Base-by-base conservation (phyloP, 2,329 filamentous ascomycete species). In the Verticillium dahliae region DNA sequence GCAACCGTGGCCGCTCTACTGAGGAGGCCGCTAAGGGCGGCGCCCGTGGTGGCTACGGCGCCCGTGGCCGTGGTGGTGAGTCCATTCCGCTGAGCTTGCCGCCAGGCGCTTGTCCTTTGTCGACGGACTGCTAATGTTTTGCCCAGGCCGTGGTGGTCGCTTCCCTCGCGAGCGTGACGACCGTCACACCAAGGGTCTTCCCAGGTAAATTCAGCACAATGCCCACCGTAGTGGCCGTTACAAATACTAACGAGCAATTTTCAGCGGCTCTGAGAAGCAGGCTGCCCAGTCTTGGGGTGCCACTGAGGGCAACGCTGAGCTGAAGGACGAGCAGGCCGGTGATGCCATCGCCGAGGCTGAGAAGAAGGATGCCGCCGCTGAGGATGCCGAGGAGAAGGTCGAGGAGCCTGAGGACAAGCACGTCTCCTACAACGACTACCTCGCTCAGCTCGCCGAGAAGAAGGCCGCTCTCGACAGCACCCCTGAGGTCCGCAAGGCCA, bases 361-460 rank as follows among this genome's bases (percentile, higher is more conserved):
- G 74, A 85, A 91, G 80, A 92, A 90, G 80, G 90, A 92, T 65
- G 83, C 80, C 60, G 73, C 78, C 59, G 76, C 75, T 52, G 84
- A 82, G 69, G 85, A 81, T 66, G 78, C 69, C 60, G 78, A 78
- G 67, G 70, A 68, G 54, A 87, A 91, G 79, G 81, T 85, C 58
- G 89, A 92, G 79, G 87, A 91, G 79, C 82, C 86, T 58, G 89
- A 92, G 79, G 91, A 96, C 78, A 96, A 95, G 86, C 86, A 84
- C 81, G 89, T 96, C 81, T 95, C 92, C 61, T 97, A 93, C 80
- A 81, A 85, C 72, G 90, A 95, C 69, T 99, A 97, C 83, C 86
- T 96, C 60, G 90, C 88, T 74, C 81, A 86, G 78, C 79, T 76
- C 70, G 83, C 82, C 63, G 83, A 85, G 81, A 94, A 93, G 86